These are phyloP conservation scores for Deuterostichococcus epilithicus DNA, from an alignment of 139 green algal genomes.

Conservation along the genomic window DNA sequence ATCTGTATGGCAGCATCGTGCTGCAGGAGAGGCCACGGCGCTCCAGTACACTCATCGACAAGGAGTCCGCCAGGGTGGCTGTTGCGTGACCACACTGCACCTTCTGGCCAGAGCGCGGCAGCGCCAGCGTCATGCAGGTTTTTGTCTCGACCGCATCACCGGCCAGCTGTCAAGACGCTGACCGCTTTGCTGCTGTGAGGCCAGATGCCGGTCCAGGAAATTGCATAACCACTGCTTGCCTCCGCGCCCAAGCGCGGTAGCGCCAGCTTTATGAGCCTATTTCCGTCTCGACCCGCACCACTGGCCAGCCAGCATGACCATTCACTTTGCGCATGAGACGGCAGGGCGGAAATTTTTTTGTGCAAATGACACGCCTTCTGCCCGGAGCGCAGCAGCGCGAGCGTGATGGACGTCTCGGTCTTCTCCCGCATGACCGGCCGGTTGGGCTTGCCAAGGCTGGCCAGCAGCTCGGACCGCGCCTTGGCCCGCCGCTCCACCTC, in stretches of 20 bases:
- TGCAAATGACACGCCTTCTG: background rate
- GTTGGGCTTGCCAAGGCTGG: background rate
- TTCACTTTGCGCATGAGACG: too few species aligned
- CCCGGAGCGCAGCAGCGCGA: background rate
- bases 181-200: too few species aligned
- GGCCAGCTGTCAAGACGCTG: too few species aligned
- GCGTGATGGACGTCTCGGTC: constrained; percentile 9
- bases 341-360: background rate
- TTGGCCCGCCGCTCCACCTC: background rate
- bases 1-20: too few species aligned
- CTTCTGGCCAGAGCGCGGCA: background rate
- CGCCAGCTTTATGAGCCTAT: background rate
- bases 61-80: too few species aligned
- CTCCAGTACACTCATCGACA: too few species aligned
- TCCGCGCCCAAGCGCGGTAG: background rate
- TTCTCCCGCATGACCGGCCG: background rate
- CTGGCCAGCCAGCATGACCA: too few species aligned
- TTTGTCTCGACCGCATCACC: background rate
- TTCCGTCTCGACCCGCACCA: too few species aligned
- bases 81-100: background rate
- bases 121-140: constrained; percentile 4
- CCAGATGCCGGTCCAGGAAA: background rate
- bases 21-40: too few species aligned
- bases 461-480: background rate
- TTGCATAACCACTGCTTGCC: background rate